Evolutionary conservation across 352 stramenopile species (phyloP).

Genomic region (Phytophthora pini): DNA sequence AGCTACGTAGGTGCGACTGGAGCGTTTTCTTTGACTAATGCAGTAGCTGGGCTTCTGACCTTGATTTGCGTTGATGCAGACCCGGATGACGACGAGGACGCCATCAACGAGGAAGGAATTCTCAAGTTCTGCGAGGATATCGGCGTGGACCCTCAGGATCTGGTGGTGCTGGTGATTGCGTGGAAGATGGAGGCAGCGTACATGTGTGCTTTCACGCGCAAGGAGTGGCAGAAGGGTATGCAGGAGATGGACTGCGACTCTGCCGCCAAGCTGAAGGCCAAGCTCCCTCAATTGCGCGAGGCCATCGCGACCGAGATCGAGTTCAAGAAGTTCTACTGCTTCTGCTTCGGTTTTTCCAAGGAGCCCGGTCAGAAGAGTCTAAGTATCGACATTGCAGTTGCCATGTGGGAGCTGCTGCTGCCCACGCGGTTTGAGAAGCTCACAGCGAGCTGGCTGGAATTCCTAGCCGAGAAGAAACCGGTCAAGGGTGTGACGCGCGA

Average conservation of each 20-base stretch:
- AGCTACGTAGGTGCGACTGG: constrained; percentile 52
- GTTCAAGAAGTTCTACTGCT: constrained; percentile 90
- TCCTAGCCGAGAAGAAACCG: constrained; percentile 77
- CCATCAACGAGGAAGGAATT: constrained; percentile 79
- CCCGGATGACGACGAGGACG: constrained; percentile 63
- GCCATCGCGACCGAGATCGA: constrained; percentile 54
- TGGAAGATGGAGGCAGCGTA: constrained; percentile 89
- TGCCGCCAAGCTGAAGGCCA: constrained; percentile 57
- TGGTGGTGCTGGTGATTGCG: constrained; percentile 84
- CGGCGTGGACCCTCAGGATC: constrained; percentile 75
- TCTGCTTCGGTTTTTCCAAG: constrained; percentile 90
- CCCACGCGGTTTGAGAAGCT: constrained; percentile 67
- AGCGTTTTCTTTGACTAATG: not conserved
- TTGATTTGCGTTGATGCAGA: constrained; percentile 18
- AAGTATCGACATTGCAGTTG: constrained; percentile 82
- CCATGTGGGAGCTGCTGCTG: constrained; percentile 90
- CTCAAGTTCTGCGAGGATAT: constrained; percentile 86
- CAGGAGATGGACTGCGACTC: constrained; percentile 79
- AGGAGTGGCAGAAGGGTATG: constrained; percentile 87
- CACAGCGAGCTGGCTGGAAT: constrained; percentile 75
- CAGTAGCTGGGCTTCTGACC: not conserved
- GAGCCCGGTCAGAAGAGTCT: constrained; percentile 90
- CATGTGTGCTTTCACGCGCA: constrained; percentile 88
- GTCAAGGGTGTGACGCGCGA: constrained; percentile 87
- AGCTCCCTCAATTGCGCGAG: constrained; percentile 63